Conservation (phyloP, 1,284 basidiomycete species). For the Tausonia pullulans region DNA sequence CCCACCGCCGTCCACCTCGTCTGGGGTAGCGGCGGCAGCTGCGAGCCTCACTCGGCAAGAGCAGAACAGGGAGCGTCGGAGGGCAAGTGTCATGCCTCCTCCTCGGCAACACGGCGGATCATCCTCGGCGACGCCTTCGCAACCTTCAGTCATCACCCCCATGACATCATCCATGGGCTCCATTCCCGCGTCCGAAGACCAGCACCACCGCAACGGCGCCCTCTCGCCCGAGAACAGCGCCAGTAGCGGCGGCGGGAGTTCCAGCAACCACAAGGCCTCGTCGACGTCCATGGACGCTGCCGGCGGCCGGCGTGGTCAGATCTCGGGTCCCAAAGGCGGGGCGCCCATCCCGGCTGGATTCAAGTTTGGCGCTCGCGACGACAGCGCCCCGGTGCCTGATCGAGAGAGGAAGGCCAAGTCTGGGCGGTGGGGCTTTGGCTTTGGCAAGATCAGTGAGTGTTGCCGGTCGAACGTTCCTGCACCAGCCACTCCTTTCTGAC, state of each 20-base stretch:
- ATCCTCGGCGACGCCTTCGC: too few relatives aligned
- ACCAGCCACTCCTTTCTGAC: not conserved
- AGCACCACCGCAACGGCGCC: constrained; percentile 17
- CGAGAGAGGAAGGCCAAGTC: constrained; percentile 80
- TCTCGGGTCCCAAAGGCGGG: constrained; percentile 79
- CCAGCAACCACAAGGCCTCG: constrained; percentile 25
- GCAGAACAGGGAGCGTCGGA: too few relatives aligned
- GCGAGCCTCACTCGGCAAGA: too few relatives aligned
- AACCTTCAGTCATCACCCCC: too few relatives aligned
- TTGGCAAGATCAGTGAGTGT: constrained; percentile 37
- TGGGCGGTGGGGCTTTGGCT: constrained; percentile 55
- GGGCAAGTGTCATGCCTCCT: too few relatives aligned
- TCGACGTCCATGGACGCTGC: too few relatives aligned
- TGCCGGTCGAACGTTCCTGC: not conserved
- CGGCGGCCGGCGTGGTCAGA: constrained; percentile 36
- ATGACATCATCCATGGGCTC: too few relatives aligned
- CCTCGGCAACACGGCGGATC: too few relatives aligned
- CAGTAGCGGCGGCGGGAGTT: not conserved
- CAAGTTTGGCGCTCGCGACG: constrained; percentile 68
- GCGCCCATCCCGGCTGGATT: constrained; percentile 75
- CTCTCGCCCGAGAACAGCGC: not conserved
- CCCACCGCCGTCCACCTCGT: not conserved
- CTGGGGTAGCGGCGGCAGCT: not conserved
- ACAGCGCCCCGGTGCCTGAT: constrained; percentile 37
- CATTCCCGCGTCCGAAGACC: too few relatives aligned